A percentile compares a stretch with the other conserved stretches of the same genome.
Evolutionary conservation across 768 basidiomycete genomes (phyloP).

Genomic region (Collybia sp.): DNA sequence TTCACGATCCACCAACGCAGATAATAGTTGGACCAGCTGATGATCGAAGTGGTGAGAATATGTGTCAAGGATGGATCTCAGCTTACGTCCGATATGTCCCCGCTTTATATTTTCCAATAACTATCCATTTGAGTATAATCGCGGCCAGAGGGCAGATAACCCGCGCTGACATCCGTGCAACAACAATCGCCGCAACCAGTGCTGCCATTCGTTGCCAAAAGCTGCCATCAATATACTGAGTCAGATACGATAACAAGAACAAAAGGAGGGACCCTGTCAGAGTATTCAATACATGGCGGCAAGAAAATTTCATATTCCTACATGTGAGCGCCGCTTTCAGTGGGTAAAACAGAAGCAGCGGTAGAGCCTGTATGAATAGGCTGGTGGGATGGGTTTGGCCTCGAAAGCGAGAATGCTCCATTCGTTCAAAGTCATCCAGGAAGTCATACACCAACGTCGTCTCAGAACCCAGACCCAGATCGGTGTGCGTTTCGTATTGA

Average conservation of each 20-base stretch:
- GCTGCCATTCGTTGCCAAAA: constrained; percentile 31
- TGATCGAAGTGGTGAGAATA: background rate
- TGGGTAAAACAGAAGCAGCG: constrained; percentile 39
- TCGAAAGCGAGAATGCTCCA: constrained; percentile 12
- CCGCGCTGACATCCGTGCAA: constrained; percentile 27
- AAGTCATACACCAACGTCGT: constrained; percentile 23
- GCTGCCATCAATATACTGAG: constrained; percentile 17
- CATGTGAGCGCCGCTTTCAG: constrained; percentile 38
- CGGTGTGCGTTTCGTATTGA: constrained; percentile 4
- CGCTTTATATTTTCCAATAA: constrained; percentile 37
- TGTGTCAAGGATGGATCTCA: background rate
- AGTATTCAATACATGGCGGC: background rate
- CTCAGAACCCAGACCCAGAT: constrained; percentile 4
- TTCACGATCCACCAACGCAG: constrained; percentile 42
- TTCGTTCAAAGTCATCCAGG: constrained; percentile 20
- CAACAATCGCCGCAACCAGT: constrained; percentile 27
- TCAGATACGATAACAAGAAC: constrained; percentile 29
- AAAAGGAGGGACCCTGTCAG: constrained; percentile 33
- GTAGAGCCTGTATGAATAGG: constrained; percentile 36
- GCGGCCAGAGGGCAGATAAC: constrained; percentile 32
- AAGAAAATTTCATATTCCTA: constrained; percentile 10
- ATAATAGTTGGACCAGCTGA: constrained; percentile 35
- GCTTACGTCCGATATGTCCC: constrained; percentile 32
- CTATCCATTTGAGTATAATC: constrained; percentile 41
- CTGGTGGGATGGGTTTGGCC: constrained; percentile 32